phyloP scores from a whole-genome alignment of 2,329 filamentous ascomycete species.

The Neofusicoccum ribis region DNA sequence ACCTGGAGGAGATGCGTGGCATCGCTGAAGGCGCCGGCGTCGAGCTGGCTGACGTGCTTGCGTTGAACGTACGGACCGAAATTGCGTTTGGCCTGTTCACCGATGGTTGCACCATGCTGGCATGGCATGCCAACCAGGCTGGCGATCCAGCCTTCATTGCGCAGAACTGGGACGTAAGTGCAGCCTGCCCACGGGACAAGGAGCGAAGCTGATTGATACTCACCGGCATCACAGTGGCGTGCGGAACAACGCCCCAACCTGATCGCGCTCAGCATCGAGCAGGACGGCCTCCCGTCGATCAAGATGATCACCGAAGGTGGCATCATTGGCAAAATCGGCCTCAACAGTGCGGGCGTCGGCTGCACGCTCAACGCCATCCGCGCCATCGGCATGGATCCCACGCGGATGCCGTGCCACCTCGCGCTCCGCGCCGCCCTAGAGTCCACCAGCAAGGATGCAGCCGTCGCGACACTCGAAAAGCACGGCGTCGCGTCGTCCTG shows the following conservation, averaged over 20 bases:
- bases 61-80: constrained; percentile 59
- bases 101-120: constrained; percentile 59
- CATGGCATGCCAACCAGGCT: constrained; percentile 39
- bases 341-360: constrained; percentile 61
- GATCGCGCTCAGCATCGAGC: constrained; percentile 49
- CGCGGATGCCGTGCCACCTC: constrained; percentile 61
- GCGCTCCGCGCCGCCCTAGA: constrained; percentile 59
- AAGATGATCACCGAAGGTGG: constrained; percentile 62
- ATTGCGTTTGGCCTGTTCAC: constrained; percentile 59
- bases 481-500: constrained; percentile 54
- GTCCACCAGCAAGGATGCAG: constrained; percentile 47
- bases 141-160: constrained; percentile 42
- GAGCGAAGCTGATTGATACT: not conserved
- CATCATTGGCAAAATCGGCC: constrained; percentile 65
- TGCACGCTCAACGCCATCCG: constrained; percentile 63
- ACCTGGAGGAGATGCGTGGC: constrained; percentile 50
- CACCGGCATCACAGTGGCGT: constrained; percentile 49
- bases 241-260: constrained; percentile 52
- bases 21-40: constrained; percentile 54
- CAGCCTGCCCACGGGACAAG: not conserved
- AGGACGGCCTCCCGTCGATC: constrained; percentile 48
- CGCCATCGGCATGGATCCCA: constrained; percentile 54
- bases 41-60: constrained; percentile 54
- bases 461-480: constrained; percentile 46
- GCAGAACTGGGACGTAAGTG: constrained; percentile 59